Conservation (phyloP, 768 basidiomycete genomes). For the Filobasidium floriforme region DNA sequence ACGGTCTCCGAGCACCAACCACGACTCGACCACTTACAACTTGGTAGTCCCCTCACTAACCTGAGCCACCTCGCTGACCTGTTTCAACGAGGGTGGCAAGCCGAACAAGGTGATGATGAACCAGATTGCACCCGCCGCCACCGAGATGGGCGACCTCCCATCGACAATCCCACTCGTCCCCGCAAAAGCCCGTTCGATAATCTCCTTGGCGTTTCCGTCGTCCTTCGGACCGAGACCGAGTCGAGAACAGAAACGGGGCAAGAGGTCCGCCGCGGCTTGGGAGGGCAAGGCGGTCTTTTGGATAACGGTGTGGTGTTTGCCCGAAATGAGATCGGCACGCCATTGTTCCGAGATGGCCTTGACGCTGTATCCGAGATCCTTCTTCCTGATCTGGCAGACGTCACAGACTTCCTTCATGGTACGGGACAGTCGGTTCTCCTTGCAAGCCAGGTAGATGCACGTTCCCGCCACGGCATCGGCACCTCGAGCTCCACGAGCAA, state of each 20-base stretch:
- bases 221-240: conserved; percentile 74
- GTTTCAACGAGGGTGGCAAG: conserved; percentile 64
- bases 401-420: conserved; percentile 24
- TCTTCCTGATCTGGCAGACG: conserved; percentile 19
- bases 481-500: conserved; percentile 12
- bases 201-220: conserved; percentile 73
- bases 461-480: conserved; percentile 16
- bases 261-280: conserved; percentile 65
- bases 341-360: conserved; percentile 17
- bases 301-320: conserved; percentile 7
- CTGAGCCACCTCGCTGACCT: conserved; percentile 83
- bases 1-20: not conserved
- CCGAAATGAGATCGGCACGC: conserved; percentile 18
- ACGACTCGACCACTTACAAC: conserved; percentile 44
- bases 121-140: conserved; percentile 93
- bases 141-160: conserved; percentile 91
- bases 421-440: conserved; percentile 20
- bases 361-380: conserved; percentile 19
- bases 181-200: conserved; percentile 70
- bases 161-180: conserved; percentile 60
- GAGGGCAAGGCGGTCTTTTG: conserved; percentile 4
- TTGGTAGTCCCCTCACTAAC: conserved; percentile 95
- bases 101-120: conserved; percentile 81
- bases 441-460: conserved; percentile 25
- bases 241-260: conserved; percentile 90